Conservation (phyloP, 768 basidiomycete species). For the Boletus huronensis region DNA sequence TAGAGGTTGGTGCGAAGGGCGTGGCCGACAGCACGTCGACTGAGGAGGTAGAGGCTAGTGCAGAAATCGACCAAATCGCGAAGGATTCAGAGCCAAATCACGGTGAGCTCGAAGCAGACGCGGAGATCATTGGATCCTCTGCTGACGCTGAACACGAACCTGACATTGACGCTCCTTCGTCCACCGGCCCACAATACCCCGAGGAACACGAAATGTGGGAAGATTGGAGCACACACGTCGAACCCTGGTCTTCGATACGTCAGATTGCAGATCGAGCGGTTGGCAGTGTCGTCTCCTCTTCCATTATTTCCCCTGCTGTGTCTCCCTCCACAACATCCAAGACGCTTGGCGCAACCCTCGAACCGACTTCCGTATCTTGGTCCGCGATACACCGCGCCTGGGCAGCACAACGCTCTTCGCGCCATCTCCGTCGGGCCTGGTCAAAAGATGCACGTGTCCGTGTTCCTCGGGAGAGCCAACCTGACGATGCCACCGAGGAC, state of each 20-base stretch:
- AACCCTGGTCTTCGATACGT: conserved; percentile 65
- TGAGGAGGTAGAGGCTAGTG: conserved; percentile 1
- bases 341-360: conserved; percentile 20
- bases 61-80: conserved; percentile 3
- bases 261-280: conserved; percentile 75
- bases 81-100: conserved; percentile 2
- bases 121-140: conserved; percentile 13
- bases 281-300: conserved; percentile 52
- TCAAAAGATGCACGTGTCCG: conserved; percentile 47
- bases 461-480: conserved; percentile 34
- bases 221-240: conserved; percentile 69
- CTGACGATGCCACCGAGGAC: conserved; percentile 34
- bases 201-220: conserved; percentile 42
- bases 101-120: conserved; percentile 17
- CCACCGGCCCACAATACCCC: conserved; percentile 8
- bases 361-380: conserved; percentile 66
- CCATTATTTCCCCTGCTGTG: conserved; percentile 7
- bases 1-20: conserved; percentile 35
- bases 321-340: conserved; percentile 21
- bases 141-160: conserved; percentile 13
- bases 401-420: conserved; percentile 49
- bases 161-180: background rate
- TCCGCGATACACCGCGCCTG: conserved; percentile 62
- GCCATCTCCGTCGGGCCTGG: conserved; percentile 56
- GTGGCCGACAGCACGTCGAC: background rate